Percentiles rank a stretch among this genome's conserved stretches.
Conservation (phyloP, 306 rosid species). For the Cicer arietinum region DNA sequence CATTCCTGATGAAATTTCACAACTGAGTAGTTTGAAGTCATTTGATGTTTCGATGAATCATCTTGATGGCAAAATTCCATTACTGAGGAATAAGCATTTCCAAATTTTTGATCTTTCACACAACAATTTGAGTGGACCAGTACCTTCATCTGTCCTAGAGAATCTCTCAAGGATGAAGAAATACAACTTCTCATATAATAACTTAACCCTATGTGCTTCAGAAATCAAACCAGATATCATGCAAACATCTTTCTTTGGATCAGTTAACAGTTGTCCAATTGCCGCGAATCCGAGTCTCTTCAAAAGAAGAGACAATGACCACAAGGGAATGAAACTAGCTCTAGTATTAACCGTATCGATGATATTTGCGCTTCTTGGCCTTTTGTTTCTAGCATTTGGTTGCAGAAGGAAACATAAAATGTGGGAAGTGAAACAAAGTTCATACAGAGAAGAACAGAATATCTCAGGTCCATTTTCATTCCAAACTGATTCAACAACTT, state of each 20-base stretch:
- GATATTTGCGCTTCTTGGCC: conserved; percentile 76
- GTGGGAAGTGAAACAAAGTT: conserved; percentile 81
- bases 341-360: conserved; percentile 71
- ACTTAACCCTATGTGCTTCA: conserved; percentile 78
- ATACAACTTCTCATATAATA: conserved; percentile 91
- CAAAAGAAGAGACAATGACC: conserved; percentile 50
- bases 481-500: conserved; percentile 94
- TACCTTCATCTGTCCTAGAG: conserved; percentile 63
- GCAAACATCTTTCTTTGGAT: conserved; percentile 68
- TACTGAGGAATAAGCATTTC: conserved; percentile 52
- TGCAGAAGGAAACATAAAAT: conserved; percentile 74
- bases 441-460: conserved; percentile 82
- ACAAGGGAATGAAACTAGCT: conserved; percentile 74
- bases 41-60: conserved; percentile 85
- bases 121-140: conserved; percentile 84
- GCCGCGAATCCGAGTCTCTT: conserved; percentile 83
- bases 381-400: conserved; percentile 80
- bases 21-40: conserved; percentile 59
- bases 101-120: conserved; percentile 76
- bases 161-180: conserved; percentile 78
- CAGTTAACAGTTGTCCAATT: conserved; percentile 80
- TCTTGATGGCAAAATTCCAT: conserved; percentile 73
- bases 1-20: conserved; percentile 73
- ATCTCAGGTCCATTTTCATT: conserved; percentile 96
- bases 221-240: conserved; percentile 59